A percentile compares a stretch with the other conserved stretches of the same genome.
phyloP scores from a whole-genome alignment of 1,284 basidiomycete genomes.

The Meira miltonrushii region DNA sequence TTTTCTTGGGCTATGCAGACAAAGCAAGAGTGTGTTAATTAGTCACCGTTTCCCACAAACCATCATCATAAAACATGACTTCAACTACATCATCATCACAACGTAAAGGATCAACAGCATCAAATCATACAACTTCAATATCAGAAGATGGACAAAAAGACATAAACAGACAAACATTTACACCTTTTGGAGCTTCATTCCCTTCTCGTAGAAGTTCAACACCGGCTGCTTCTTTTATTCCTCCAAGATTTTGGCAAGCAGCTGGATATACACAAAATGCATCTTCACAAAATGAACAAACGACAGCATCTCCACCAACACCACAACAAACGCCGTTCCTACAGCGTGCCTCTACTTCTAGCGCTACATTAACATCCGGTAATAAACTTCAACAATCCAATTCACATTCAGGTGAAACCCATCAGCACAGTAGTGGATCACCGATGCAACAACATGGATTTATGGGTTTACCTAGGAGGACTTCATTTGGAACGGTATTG shows the following conservation, averaged over 20 bases:
- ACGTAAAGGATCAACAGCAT: neutral
- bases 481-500: conserved; percentile 4
- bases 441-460: neutral
- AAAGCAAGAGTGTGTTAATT: too few species aligned
- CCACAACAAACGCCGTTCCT: neutral
- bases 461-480: neutral
- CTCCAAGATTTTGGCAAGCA: conserved; percentile 1
- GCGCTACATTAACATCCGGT: too few species aligned
- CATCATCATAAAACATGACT: too few species aligned
- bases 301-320: neutral
- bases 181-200: neutral
- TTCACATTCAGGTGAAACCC: too few species aligned
- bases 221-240: conserved; percentile 1
- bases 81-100: too few species aligned
- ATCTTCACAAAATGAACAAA: too few species aligned
- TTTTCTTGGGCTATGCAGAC: too few species aligned
- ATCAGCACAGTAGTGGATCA: too few species aligned
- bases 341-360: neutral
- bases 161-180: neutral
- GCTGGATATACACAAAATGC: too few species aligned
- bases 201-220: neutral
- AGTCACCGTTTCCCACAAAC: too few species aligned
- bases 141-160: neutral
- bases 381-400: too few species aligned
- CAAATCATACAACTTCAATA: neutral